These are phyloP conservation scores for Brassica rapa DNA, from an alignment of 345 rosid species.

Conservation along the genomic window DNA sequence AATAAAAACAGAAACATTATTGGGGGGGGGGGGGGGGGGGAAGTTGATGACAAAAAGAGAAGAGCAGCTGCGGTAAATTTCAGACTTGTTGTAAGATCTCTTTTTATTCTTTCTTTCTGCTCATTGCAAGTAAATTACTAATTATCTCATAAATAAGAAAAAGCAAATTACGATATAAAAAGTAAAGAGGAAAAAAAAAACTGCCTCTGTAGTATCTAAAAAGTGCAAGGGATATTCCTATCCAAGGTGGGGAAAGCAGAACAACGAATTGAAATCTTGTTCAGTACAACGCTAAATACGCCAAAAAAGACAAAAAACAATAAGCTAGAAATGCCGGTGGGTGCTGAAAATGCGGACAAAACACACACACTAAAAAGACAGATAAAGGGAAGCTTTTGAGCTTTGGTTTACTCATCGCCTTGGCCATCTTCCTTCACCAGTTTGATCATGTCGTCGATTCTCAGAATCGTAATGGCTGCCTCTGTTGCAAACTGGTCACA, in stretches of 20 bases:
- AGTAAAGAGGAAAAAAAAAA: too few species aligned
- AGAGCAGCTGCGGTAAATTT: too few species aligned
- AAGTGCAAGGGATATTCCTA: not conserved
- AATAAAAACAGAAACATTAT: too few species aligned
- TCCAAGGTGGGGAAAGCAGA: not conserved
- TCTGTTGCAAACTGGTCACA: slow-evolving; percentile 82
- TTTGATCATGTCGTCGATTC: slow-evolving; percentile 97
- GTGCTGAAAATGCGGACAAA: slow-evolving; percentile 16
- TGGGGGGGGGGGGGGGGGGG: too few species aligned
- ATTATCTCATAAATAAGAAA: too few species aligned
- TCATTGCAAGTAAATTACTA: not conserved
- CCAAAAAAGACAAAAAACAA: not conserved
- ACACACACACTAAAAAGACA: slow-evolving; percentile 18
- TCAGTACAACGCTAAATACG: not conserved
- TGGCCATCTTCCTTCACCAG: slow-evolving; percentile 91
- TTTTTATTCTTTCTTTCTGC: not conserved
- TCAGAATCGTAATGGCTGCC: slow-evolving; percentile 95
- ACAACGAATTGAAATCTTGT: not conserved
- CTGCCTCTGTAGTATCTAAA: not conserved
- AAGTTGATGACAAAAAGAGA: too few species aligned
- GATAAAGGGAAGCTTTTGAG: slow-evolving; percentile 1
- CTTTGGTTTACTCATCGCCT: slow-evolving; percentile 41
- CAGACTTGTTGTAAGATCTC: too few species aligned
- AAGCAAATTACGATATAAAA: too few species aligned
- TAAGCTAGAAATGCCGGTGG: not conserved